These are phyloP conservation scores for Nannizziopsis barbatae DNA, from an alignment of 2,329 filamentous ascomycete genomes.

Conservation along the genomic window DNA sequence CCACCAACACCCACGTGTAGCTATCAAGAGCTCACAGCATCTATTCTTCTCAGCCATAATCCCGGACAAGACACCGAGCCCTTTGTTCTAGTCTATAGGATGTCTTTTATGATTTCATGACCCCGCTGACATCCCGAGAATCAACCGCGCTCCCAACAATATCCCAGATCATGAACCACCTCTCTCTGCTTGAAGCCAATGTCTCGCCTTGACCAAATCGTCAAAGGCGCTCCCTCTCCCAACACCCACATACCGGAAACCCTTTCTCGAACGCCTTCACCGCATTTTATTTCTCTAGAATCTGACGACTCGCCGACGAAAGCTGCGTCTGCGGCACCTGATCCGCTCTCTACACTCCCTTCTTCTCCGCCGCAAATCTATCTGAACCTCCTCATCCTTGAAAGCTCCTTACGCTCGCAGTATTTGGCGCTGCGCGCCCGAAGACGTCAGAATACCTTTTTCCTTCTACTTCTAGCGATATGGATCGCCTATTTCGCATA, in stretches of 20 bases:
- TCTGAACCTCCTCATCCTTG: slow-evolving; percentile 92
- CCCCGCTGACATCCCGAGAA: too few species aligned
- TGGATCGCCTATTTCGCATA: slow-evolving; percentile 85
- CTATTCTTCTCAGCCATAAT: too few species aligned
- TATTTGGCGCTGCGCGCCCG: slow-evolving; percentile 83
- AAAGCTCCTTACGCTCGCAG: slow-evolving; percentile 83
- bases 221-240: slow-evolving; percentile 73
- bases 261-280: slow-evolving; percentile 33
- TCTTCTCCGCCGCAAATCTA: slow-evolving; percentile 93
- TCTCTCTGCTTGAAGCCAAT: slow-evolving; percentile 43
- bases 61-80: too few species aligned
- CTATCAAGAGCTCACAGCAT: too few species aligned
- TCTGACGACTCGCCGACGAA: background rate
- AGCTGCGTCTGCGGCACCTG: slow-evolving; percentile 33
- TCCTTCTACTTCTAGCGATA: slow-evolving; percentile 62
- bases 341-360: slow-evolving; percentile 71
- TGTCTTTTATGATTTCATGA: too few species aligned
- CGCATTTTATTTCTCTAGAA: slow-evolving; percentile 9
- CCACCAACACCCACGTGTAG: too few species aligned
- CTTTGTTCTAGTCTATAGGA: too few species aligned
- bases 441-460: slow-evolving; percentile 84
- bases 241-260: slow-evolving; percentile 40
- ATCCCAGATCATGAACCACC: slow-evolving; percentile 15
- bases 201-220: slow-evolving; percentile 65
- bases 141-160: background rate